Conservation (phyloP, 208 protist species). For the Leishmania amazonensis region DNA sequence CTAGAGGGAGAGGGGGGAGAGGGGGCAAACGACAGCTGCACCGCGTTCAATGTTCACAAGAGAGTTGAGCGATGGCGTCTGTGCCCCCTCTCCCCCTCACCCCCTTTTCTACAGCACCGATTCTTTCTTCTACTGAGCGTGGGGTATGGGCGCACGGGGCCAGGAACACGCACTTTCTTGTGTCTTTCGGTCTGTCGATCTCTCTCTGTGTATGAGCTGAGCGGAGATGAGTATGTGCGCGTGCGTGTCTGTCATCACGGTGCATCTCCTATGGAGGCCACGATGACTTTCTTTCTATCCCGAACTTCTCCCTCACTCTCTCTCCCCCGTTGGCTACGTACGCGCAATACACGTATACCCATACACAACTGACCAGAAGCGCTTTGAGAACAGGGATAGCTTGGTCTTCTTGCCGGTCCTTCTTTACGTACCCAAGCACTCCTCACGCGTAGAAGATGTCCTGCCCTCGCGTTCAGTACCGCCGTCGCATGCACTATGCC, state of each 20-base stretch:
- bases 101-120: neutral
- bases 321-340: neutral
- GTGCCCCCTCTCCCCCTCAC: too few relatives aligned
- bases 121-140: neutral
- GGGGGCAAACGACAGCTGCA: too few relatives aligned
- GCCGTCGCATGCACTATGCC: constrained; percentile 82
- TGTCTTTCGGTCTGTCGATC: neutral
- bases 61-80: neutral
- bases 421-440: neutral
- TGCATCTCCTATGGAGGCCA: neutral
- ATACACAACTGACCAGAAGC: neutral
- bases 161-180: neutral
- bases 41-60: neutral
- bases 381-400: neutral
- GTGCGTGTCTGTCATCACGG: neutral
- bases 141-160: neutral
- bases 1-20: neutral
- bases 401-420: neutral
- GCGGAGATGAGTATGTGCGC: constrained; percentile 12
- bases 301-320: neutral
- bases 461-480: constrained; percentile 80
- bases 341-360: neutral
- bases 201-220: neutral
- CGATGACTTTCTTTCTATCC: neutral
- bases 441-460: constrained; percentile 33